phyloP scores from a whole-genome alignment of 768 basidiomycete species.

The Imleria badia region DNA sequence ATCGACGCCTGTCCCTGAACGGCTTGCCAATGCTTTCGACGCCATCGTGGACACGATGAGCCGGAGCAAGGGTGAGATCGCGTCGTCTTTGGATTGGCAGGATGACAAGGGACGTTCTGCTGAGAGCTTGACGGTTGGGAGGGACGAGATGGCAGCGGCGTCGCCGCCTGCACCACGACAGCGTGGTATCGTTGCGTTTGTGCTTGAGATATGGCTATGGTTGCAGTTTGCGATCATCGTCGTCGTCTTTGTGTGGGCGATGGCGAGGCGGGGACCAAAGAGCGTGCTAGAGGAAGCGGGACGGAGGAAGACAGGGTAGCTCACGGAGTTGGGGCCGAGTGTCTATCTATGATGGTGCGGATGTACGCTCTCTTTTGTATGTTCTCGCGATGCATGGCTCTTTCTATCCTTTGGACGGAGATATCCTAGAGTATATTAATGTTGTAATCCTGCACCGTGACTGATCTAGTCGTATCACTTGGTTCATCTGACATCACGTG shows the following conservation, averaged over 20 bases:
- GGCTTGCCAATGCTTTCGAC: constrained; percentile 44
- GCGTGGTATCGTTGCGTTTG: constrained; percentile 40
- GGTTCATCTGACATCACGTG: constrained; percentile 7
- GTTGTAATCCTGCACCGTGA: constrained; percentile 18
- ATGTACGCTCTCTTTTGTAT: constrained; percentile 5
- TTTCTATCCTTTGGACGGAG: constrained; percentile 9
- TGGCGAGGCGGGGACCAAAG: constrained; percentile 77
- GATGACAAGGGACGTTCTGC: constrained; percentile 6
- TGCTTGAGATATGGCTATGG: constrained; percentile 83
- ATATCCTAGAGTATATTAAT: constrained; percentile 23
- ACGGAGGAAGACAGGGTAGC: constrained; percentile 23
- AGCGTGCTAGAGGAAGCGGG: constrained; percentile 55
- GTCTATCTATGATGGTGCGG: constrained; percentile 8
- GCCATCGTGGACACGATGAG: constrained; percentile 44
- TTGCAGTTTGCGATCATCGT: constrained; percentile 76
- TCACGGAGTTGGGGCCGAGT: no score
- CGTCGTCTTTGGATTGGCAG: constrained; percentile 8
- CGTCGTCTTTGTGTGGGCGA: constrained; percentile 74
- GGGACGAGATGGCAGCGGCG: constrained; percentile 7
- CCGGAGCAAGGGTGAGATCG: constrained; percentile 16
- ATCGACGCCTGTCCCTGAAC: constrained; percentile 38
- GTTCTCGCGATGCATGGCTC: not conserved
- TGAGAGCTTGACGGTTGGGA: not conserved
- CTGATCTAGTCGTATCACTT: constrained; percentile 16
- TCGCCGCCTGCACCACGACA: constrained; percentile 23